Base-by-base conservation (phyloP, 139 green algal species). In the Haematococcus sp. region DNA sequence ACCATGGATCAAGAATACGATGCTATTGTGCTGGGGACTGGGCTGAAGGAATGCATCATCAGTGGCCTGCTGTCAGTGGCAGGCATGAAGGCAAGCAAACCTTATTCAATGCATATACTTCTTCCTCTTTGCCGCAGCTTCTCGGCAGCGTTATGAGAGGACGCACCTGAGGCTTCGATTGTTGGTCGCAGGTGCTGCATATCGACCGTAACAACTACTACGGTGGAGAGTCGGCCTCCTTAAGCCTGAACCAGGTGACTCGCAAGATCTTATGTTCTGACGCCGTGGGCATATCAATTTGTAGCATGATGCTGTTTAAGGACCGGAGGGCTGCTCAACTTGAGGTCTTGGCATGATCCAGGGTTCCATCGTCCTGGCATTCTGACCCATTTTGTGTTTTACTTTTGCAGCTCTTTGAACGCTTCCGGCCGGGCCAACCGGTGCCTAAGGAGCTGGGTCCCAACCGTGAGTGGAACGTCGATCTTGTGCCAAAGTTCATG, bases 171-270 rank as follows among this genome's bases (percentile, higher is more conserved):
- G 40, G 40, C 7, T 11, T 73, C 31, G 31, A 32, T 16, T 16
- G 32, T 22, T 0, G 46, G 5, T 11, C 55, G 17, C 85, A 97
- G 90, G 93, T 98, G 33, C 83, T 99, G 51, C 96, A 99, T 77
- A 96, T 99, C 46, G 96, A 99, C 76, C 81, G 95, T 32, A 99
- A 99, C 88, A 91, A 90, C 58, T 99, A 99, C 78, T 99, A 99
- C 85, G 96, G 96, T 28, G 96, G 94, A 9, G 91, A 93, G 46
- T 95, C 92, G 3, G 96, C 96, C 0, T 98, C 94, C 0, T 73
- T 99, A 32, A 98, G 87, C 80, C 87, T 99, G 0, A 92, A 88
- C 4, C 95, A 99, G 94, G 93, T 96, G 63, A 49, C 40, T 49
- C 40, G 11, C 11, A 7, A 49, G 40, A 49, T 49, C 40, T 7